Base-by-base conservation (phyloP, 169 alveolate genomes). In the Theileria orientalis region DNA sequence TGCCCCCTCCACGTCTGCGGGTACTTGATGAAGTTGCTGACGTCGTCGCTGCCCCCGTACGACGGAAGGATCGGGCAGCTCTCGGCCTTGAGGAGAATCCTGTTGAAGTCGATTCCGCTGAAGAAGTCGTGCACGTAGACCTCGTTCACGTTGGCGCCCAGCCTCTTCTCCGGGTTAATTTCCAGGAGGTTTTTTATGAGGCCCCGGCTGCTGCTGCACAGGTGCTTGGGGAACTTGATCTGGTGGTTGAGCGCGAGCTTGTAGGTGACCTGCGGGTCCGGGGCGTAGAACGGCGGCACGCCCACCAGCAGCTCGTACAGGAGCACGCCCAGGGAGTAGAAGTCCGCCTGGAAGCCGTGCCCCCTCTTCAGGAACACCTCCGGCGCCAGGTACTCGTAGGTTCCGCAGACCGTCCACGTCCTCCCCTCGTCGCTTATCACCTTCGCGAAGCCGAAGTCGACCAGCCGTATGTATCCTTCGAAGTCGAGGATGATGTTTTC, bases 221-320 rank as follows among this genome's bases (percentile, higher is more conserved):
- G 57, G 56, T 64, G 83, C 52, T 51, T 47, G 30, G 93, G 87
- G 74, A 86, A 85, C 3, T 64, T 71, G 51, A 85, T 66, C 33
- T 62, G 64, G 51, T 90, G 84, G 25, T 83, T 83, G 74, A 87
- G 76, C 40, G 94, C 93, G 30, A 78, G 78, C 57, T 87, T 77
- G 56, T 80, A 90, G 23, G 94, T 83, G 29, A 62, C 75, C 32
- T 52, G 66, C 44, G 93, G 87, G 74, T 70, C 83, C 32, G 71
- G 14, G 25, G 90, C 68, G 47, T 74, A 86, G 73, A 93, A 94
- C 16, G 98, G 98, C 21, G 96, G 94, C 19, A 67, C 64, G 7
- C 97, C 97, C 35, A 83, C 74, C 64, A 94, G 70, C 84, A 94
- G 77, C 84, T 93, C 96, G 83, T 92, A 94, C 40, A 93, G 56